Conservation (phyloP, 139 green algal species). For the Mychonastes homosphaera region DNA sequence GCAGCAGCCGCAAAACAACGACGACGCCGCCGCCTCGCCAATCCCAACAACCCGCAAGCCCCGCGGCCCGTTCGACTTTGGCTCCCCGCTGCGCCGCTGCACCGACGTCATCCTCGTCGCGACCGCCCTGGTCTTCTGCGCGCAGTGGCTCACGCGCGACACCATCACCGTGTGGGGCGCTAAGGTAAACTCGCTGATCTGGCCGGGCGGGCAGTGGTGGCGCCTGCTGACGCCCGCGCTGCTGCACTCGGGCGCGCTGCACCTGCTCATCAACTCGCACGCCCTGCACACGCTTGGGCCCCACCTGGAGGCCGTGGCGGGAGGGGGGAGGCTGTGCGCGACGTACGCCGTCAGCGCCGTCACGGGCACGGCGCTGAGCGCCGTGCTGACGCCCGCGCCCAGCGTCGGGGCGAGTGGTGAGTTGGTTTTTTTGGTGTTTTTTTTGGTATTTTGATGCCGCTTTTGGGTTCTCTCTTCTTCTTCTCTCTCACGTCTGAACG, state of each 20-base stretch:
- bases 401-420: conserved; percentile 32
- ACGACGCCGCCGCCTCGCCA: no score
- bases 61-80: conserved; percentile 20
- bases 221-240: conserved; percentile 27
- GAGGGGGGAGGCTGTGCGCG: conserved; percentile 22
- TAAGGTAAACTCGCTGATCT: conserved; percentile 29
- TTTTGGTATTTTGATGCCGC: conserved; percentile 1
- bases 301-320: conserved; percentile 34
- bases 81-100: conserved; percentile 20
- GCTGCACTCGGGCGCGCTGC: conserved; percentile 29
- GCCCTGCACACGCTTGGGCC: conserved; percentile 42
- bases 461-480: no score
- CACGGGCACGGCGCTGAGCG: conserved; percentile 30
- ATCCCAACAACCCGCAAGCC: no score
- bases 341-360: conserved; percentile 33
- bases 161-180: conserved; percentile 30
- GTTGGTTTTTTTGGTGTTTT: no score
- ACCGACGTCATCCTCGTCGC: conserved; percentile 33
- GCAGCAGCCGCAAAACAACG: conserved; percentile 5
- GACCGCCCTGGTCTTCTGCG: conserved; percentile 19
- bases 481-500: no score
- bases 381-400: conserved; percentile 28
- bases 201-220: conserved; percentile 28
- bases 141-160: conserved; percentile 33
- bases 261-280: conserved; percentile 47